Base-by-base conservation (phyloP, 306 rosid genomes). In the Vicia sativa region DNA sequence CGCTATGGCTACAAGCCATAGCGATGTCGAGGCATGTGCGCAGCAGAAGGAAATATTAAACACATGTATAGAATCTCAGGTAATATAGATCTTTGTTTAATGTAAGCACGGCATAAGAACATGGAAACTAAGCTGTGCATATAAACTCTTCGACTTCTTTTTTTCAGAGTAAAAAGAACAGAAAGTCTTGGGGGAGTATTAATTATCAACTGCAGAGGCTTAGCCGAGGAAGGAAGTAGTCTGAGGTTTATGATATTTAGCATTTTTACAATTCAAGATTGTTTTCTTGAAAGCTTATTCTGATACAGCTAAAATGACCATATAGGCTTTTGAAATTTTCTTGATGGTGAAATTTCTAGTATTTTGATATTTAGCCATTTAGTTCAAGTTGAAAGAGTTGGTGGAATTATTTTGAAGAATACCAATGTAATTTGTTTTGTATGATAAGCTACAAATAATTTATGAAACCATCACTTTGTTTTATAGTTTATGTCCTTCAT, bases 121-220 rank as follows among this genome's bases (percentile, higher is more conserved):
- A 28, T 13, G 39, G 14, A 55, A 71, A 48, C 41, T 70, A 11
- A 38, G 13, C 39, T 18, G 35, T 42, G 43, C 21, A 9, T 37
- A 14, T 49, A 42, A 52, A 2, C 42, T 2, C 34, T 35, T 54
- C 42, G 25, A 76, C 37, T 57, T 57, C 62, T 68, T 75, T 39
- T 72, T 67, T 73, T 67, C 95, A 92, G 98, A 69, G 87, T 52
- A 83, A 66, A 55, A 81, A 77, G 67, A 89, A 83, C 74, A 79
- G 81, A 72, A 88, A 79, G 73, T 76, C 88, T 44, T 78, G 84
- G 96, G 95, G 98, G 71, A 87, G 90, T 79, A 50, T 92, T 77
- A 92, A 92, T 80, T 92, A 87, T 77, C 95, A 92, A 58, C 70
- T 89, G 82, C 96, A 88, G 87, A 92, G 96, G 92, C 91, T 92